A percentile compares a stretch with the other conserved stretches of the same genome.
These are phyloP conservation scores for Hura crepitans DNA, from an alignment of 441 rosid species.

Conservation along the genomic window DNA sequence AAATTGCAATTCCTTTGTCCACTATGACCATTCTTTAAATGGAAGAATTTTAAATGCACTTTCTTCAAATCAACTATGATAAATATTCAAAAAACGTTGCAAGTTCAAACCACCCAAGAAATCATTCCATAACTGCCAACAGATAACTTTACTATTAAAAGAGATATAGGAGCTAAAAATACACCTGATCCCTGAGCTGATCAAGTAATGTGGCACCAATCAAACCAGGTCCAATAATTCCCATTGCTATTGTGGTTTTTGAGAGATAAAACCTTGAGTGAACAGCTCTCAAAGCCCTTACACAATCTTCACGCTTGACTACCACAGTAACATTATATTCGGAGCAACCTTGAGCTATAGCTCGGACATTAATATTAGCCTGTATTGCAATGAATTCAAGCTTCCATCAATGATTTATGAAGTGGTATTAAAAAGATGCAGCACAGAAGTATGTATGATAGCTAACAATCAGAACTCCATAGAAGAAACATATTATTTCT, in stretches of 20 bases:
- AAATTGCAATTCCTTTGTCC: not conserved
- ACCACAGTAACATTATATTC: conserved; percentile 87
- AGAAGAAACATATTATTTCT: not conserved
- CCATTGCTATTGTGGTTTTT: conserved; percentile 86
- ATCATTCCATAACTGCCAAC: not conserved
- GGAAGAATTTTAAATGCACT: not conserved
- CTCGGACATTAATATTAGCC: conserved; percentile 88
- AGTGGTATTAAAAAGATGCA: not conserved
- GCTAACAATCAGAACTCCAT: not conserved
- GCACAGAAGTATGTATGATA: conserved; percentile 17
- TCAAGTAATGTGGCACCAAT: conserved; percentile 84
- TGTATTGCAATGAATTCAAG: conserved; percentile 30
- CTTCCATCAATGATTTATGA: not conserved
- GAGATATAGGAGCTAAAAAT: not conserved
- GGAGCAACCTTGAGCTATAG: conserved; percentile 96
- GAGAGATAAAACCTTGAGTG: conserved; percentile 92
- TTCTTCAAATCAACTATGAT: not conserved
- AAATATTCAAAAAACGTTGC: not conserved
- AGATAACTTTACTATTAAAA: not conserved
- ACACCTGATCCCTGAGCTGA: conserved; percentile 89
- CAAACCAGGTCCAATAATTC: conserved; percentile 89
- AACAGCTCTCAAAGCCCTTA: conserved; percentile 85
- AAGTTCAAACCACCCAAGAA: not conserved
- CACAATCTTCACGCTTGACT: conserved; percentile 74
- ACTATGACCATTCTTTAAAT: not conserved